Percentiles rank a stretch among this genome's conserved stretches.
phyloP scores from a whole-genome alignment of 345 rosid species.

The Theobroma cacao region DNA sequence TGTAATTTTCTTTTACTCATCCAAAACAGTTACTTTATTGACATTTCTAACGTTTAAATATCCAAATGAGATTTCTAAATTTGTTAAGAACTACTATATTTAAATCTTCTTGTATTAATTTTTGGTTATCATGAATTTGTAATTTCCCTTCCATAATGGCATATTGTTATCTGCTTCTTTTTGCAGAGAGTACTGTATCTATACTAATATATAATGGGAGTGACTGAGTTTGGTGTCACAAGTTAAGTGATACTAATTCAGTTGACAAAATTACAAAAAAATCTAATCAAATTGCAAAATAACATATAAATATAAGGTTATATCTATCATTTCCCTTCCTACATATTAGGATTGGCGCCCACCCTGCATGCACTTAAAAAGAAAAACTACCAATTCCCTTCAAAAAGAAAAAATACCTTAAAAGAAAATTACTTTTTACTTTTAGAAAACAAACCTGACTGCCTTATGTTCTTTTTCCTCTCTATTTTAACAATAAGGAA shows the following conservation, averaged over 20 bases:
- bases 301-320: background rate
- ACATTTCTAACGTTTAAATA: background rate
- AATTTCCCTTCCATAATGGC: background rate
- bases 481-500: background rate
- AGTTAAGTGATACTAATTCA: background rate
- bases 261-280: background rate
- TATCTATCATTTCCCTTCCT: background rate
- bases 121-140: background rate
- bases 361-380: background rate
- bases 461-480: background rate
- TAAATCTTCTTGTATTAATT: too few species aligned
- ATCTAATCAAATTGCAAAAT: background rate
- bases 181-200: background rate
- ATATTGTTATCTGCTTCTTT: background rate
- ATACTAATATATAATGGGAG: background rate
- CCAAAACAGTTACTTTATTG: background rate
- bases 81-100: background rate
- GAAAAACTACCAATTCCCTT: background rate
- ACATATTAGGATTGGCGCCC: background rate
- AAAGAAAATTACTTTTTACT: background rate
- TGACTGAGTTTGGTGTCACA: background rate
- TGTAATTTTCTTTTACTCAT: background rate
- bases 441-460: background rate
- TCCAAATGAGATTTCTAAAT: background rate
- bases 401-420: background rate